These are phyloP conservation scores for Neurospora sp. DNA, from an alignment of 495 filamentous ascomycete genomes.

Conservation along the genomic window DNA sequence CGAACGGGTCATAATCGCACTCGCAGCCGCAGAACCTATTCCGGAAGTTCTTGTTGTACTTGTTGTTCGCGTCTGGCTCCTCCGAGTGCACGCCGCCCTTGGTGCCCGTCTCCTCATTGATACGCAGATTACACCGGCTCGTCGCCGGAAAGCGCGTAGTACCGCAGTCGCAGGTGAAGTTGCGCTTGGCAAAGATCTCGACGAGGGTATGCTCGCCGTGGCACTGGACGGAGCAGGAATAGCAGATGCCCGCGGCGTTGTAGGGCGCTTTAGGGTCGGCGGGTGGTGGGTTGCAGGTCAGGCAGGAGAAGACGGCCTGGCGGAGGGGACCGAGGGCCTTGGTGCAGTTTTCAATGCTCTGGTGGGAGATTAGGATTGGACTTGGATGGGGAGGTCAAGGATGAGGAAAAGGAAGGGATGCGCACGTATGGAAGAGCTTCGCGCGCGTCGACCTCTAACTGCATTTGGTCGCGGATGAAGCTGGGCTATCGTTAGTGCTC, in stretches of 20 bases:
- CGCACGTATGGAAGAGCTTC: constrained; percentile 84
- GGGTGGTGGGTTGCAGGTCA: constrained; percentile 84
- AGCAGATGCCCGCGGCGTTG: constrained; percentile 78
- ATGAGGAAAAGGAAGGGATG: background rate
- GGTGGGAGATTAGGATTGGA: background rate
- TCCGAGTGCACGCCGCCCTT: constrained; percentile 72
- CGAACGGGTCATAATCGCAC: constrained; percentile 70
- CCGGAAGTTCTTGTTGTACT: constrained; percentile 89
- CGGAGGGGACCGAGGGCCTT: constrained; percentile 75
- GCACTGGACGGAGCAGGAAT: constrained; percentile 91
- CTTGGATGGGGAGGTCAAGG: background rate
- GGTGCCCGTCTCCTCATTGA: constrained; percentile 58
- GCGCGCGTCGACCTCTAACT: constrained; percentile 87
- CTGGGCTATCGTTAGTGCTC: constrained; percentile 26
- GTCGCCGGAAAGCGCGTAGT: constrained; percentile 65
- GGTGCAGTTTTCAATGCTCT: constrained; percentile 91
- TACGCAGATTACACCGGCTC: constrained; percentile 65
- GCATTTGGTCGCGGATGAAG: constrained; percentile 81
- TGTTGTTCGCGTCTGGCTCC: constrained; percentile 59
- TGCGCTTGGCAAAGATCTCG: constrained; percentile 90
- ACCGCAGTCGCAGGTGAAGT: constrained; percentile 95
- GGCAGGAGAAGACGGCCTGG: constrained; percentile 78
- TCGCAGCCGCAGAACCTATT: constrained; percentile 89
- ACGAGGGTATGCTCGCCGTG: constrained; percentile 92
- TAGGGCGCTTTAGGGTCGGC: constrained; percentile 48